Base-by-base conservation (phyloP, 2,329 filamentous ascomycete genomes). In the Zymoseptoria ardabiliae region DNA sequence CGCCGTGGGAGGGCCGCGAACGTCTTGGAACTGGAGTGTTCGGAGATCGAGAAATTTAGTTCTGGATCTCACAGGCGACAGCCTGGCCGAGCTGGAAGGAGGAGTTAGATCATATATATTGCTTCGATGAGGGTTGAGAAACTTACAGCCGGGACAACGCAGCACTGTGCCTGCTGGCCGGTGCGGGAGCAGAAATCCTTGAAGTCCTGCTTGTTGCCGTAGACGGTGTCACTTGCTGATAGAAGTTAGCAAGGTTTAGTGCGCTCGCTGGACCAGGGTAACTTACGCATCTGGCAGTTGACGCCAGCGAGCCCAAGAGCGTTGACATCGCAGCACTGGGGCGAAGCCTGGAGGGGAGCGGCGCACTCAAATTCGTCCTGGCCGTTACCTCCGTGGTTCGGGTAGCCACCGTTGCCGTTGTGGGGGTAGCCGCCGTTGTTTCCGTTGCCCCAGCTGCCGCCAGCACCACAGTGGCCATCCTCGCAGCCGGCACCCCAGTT, bases 201-300 rank as follows among this genome's bases (percentile, higher is more conserved):
- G 20, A 52, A 52, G 20, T 52, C n/a, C 50, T 52, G 50, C 21
- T 52, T 3, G 9, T 3, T 23, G 50, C 21, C 21, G 13, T 17
- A 50, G 48, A 19, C 13, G 50, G 20, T 52, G 3, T 23, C 23
- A 21, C 3, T 2, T 19, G 50, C 50, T 20, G 21, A 11, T 8
- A 23, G 8, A 50, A 11, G 20, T 52, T 23, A 52, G 50, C 50
- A 20, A 50, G 8, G 2, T 8, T 2, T 2, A 50, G n/a, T 50
- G 48, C 10, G 21, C n/a, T 22, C 9, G 21, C 8, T 19, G n/a
- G n/a, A n/a, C 8, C 10, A 17, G 23, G 50, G 2, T 22, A 7
- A 76, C 71, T 19, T 56, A 56, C 54, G 54, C 4, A 8, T n/a
- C 1, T 17, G 6, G 45, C 54, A 56, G 21, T 41, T 56, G 35